These are phyloP conservation scores for Boletus rubroflammeus DNA, from an alignment of 768 basidiomycete genomes.

Conservation along the genomic window DNA sequence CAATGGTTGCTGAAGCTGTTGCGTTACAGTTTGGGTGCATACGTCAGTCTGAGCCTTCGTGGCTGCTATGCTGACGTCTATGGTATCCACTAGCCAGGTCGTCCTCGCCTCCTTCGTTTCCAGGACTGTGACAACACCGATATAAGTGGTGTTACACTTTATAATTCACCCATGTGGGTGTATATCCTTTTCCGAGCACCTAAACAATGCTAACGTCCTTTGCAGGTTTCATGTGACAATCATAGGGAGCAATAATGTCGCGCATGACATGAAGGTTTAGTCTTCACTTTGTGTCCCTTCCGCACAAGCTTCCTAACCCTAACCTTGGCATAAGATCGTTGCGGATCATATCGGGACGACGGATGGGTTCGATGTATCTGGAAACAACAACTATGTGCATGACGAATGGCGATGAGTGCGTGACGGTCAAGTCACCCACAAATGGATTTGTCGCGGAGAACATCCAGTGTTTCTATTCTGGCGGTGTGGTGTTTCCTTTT, in stretches of 20 bases:
- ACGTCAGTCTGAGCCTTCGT: background rate
- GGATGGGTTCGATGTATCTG: slow-evolving; percentile 18
- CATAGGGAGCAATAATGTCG: slow-evolving; percentile 6
- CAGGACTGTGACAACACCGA: slow-evolving; percentile 2
- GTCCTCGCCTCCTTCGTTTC: slow-evolving; percentile 8
- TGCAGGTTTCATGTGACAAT: slow-evolving; percentile 14
- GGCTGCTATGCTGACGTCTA: background rate
- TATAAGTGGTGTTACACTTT: slow-evolving; percentile 14
- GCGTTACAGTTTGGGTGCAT: background rate
- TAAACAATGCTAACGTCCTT: background rate
- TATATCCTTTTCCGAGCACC: background rate
- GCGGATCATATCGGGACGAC: slow-evolving; percentile 13
- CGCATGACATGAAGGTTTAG: slow-evolving; percentile 8
- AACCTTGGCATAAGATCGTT: background rate
- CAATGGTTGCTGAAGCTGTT: background rate
- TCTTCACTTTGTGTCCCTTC: background rate
- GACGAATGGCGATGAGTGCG: slow-evolving; percentile 33
- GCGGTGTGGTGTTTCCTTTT: background rate
- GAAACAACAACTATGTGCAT: slow-evolving; percentile 32
- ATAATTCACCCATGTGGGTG: slow-evolving; percentile 10
- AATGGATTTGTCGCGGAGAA: slow-evolving; percentile 15
- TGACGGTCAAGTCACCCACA: slow-evolving; percentile 34
- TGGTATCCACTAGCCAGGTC: background rate
- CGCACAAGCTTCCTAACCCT: background rate
- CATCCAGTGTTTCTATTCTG: slow-evolving; percentile 10